These are phyloP conservation scores for Albatrellus ellisii DNA, from an alignment of 768 basidiomycete genomes.

Conservation along the genomic window DNA sequence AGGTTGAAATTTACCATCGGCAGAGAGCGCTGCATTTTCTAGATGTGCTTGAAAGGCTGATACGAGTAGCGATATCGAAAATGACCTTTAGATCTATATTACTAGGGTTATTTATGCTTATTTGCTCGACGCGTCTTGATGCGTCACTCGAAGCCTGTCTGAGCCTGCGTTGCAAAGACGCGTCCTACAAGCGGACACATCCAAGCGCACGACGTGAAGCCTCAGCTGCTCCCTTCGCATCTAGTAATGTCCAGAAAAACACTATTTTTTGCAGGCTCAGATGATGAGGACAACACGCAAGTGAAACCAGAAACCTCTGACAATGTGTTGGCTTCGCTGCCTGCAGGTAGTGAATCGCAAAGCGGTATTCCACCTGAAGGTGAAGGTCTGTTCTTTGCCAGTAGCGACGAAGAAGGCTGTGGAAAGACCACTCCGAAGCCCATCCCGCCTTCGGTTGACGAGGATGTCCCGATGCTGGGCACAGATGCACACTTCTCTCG, in stretches of 20 bases:
- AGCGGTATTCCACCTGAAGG: constrained; percentile 5
- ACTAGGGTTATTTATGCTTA: constrained; percentile 22
- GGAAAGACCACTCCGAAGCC: neutral
- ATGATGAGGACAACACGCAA: constrained; percentile 28
- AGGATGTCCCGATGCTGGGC: too few species aligned
- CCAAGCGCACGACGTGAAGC: neutral
- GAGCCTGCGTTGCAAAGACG: constrained; percentile 16
- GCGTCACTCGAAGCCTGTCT: too few species aligned
- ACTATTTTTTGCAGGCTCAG: constrained; percentile 49
- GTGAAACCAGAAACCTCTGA: neutral
- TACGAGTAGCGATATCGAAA: too few species aligned
- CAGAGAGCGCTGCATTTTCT: constrained; percentile 69
- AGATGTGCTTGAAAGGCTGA: neutral
- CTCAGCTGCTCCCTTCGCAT: neutral
- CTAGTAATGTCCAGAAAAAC: constrained; percentile 16
- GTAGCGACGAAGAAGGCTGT: constrained; percentile 32
- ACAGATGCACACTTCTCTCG: neutral
- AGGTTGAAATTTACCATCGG: constrained; percentile 10
- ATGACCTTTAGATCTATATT: neutral
- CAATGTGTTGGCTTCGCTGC: neutral
- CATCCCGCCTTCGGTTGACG: neutral
- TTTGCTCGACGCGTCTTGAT: constrained; percentile 17
- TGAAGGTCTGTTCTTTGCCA: constrained; percentile 27
- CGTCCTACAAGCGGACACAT: constrained; percentile 15
- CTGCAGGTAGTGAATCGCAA: constrained; percentile 6